These are phyloP conservation scores for Vanilla planifolia DNA, from an alignment of 106 monocot species.

Conservation along the genomic window DNA sequence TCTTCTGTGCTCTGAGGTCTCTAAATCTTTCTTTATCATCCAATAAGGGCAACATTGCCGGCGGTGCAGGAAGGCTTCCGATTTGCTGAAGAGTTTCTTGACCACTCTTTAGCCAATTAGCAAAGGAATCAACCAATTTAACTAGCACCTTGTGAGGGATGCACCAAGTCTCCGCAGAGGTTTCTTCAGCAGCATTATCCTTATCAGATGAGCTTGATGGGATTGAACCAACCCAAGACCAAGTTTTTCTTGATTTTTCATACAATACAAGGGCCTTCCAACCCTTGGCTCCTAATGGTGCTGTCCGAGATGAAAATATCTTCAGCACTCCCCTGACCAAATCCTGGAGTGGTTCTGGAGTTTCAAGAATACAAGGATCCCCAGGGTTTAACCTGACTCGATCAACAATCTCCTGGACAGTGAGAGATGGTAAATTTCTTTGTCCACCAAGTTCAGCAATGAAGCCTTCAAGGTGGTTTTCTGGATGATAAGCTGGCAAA, in stretches of 20 bases:
- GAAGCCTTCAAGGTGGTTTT: conserved; percentile 27
- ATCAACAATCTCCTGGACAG: conserved; percentile 76
- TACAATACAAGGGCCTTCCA: conserved; percentile 78
- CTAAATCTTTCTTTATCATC: conserved; percentile 93
- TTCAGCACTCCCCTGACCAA: conserved; percentile 88
- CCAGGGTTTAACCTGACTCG: conserved; percentile 75
- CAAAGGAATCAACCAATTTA: conserved; percentile 95
- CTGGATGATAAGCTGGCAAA: neutral
- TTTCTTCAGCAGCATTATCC: conserved; percentile 70
- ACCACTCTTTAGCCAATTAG: conserved; percentile 90
- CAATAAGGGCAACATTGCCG: conserved; percentile 31
- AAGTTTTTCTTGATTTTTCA: conserved; percentile 74
- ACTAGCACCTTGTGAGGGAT: conserved; percentile 95
- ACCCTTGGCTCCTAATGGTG: conserved; percentile 89
- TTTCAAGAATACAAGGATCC: conserved; percentile 94
- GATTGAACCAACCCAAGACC: conserved; percentile 75
- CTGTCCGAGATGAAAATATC: conserved; percentile 84
- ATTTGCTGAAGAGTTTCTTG: conserved; percentile 94
- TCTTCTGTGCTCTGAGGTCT: conserved; percentile 88
- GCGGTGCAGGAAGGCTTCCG: conserved; percentile 84
- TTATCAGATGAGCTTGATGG: conserved; percentile 28
- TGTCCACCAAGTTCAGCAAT: conserved; percentile 10
- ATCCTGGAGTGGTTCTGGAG: conserved; percentile 87
- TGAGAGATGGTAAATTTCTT: conserved; percentile 51
- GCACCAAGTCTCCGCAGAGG: conserved; percentile 85